Percentiles rank a stretch among this genome's conserved stretches.
phyloP scores from a whole-genome alignment of 2,329 filamentous ascomycete genomes.

The Diaporthe batatas region DNA sequence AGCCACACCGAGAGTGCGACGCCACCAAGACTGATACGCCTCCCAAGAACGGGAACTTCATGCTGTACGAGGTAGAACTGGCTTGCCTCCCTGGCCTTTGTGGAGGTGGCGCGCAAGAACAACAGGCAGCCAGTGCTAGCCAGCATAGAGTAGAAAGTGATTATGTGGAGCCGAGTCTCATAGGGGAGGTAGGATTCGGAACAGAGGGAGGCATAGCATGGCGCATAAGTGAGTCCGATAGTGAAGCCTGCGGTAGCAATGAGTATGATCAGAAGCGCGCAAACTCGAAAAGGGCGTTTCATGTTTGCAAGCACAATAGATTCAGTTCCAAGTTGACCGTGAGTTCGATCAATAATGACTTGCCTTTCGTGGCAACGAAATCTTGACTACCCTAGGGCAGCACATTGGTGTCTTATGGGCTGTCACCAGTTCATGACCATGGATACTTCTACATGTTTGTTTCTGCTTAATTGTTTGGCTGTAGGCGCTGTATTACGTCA shows the following conservation, averaged over 20 bases:
- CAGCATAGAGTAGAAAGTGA: conserved; percentile 41
- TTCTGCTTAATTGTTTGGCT: neutral
- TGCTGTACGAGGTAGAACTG: conserved; percentile 6
- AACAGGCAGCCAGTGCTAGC: conserved; percentile 23
- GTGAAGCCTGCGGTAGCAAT: conserved; percentile 34
- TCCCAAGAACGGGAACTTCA: conserved; percentile 15
- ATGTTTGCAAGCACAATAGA: neutral
- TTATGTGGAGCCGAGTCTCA: conserved; percentile 39
- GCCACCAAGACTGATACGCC: conserved; percentile 37
- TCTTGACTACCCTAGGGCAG: neutral
- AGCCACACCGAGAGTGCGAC: conserved; percentile 33
- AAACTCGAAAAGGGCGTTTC: neutral
- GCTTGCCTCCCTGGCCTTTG: conserved; percentile 17
- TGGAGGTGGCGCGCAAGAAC: conserved; percentile 6
- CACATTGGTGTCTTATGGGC: neutral
- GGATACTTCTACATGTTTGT: neutral
- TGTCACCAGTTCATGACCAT: neutral
- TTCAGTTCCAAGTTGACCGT: too few relatives aligned
- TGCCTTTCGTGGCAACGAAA: neutral
- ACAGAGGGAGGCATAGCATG: conserved; percentile 42
- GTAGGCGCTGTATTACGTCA: neutral
- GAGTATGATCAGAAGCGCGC: conserved; percentile 4
- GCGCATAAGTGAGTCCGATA: conserved; percentile 40
- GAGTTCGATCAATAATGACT: too few relatives aligned
- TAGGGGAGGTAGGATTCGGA: conserved; percentile 40